These are phyloP conservation scores for Pythium sukuiense DNA, from an alignment of 352 stramenopile species.

Conservation along the genomic window DNA sequence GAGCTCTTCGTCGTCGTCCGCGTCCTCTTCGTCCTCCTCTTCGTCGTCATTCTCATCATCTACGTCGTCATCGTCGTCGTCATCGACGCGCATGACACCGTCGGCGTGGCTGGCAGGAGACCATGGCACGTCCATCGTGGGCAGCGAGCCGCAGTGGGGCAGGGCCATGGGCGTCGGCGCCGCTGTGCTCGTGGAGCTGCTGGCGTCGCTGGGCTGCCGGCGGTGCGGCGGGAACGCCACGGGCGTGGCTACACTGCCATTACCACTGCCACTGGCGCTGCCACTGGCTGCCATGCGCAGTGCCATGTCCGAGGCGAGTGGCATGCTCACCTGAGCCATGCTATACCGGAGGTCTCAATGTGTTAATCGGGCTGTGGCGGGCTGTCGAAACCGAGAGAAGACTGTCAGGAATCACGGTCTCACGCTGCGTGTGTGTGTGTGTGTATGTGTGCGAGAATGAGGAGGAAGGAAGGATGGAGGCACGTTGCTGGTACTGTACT, in stretches of 20 bases:
- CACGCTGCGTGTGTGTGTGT: neutral
- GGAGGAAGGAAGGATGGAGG: neutral
- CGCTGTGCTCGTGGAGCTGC: constrained; percentile 19
- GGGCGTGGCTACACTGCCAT: neutral
- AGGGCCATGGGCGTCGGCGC: constrained; percentile 10
- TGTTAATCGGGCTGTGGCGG: neutral
- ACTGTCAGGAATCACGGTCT: neutral
- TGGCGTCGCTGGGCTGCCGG: constrained; percentile 23
- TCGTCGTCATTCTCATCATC: constrained; percentile 37
- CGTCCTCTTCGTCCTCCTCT: constrained; percentile 31
- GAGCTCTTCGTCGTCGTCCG: constrained; percentile 13
- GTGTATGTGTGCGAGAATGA: neutral
- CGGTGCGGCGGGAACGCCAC: constrained; percentile 7
- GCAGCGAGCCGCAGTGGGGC: constrained; percentile 22
- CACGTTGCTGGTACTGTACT: neutral
- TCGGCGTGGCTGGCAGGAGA: constrained; percentile 16
- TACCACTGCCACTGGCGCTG: no score
- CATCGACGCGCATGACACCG: constrained; percentile 5
- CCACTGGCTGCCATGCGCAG: neutral
- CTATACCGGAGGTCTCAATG: neutral
- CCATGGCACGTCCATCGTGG: constrained; percentile 25
- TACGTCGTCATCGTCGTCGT: constrained; percentile 28
- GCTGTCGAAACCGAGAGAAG: neutral
- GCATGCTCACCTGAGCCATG: neutral
- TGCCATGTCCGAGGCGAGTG: neutral